Conservation (phyloP, 305 asterid species). For the Petunia hybrid region DNA sequence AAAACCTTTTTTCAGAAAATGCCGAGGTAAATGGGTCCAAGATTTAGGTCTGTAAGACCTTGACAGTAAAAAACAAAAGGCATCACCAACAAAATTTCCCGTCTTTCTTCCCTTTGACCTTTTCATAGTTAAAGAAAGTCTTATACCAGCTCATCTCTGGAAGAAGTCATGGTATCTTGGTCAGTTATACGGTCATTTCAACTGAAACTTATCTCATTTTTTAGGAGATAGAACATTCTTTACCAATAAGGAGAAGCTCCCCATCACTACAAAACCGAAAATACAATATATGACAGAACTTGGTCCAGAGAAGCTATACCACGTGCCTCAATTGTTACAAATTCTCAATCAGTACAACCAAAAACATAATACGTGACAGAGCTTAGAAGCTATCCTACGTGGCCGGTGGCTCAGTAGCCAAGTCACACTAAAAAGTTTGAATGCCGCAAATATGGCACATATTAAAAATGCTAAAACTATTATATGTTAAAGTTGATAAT, state of each 20-base stretch:
- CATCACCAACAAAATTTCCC: neutral
- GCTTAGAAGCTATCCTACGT: no score
- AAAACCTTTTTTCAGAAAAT: neutral
- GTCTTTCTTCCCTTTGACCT: neutral
- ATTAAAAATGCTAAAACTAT: neutral
- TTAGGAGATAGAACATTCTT: neutral
- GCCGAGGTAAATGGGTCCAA: neutral
- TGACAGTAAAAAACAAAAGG: neutral
- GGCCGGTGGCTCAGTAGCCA: neutral
- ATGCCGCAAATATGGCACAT: neutral
- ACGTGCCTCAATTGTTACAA: neutral
- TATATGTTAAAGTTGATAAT: neutral
- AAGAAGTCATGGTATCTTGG: neutral
- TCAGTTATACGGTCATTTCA: conserved; percentile 6
- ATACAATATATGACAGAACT: neutral
- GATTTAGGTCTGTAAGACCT: conserved; percentile 11
- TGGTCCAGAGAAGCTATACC: neutral
- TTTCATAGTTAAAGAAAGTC: neutral
- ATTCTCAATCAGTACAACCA: no score
- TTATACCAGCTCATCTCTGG: neutral
- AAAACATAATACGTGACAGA: no score
- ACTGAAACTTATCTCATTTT: conserved; percentile 24
- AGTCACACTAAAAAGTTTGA: neutral
- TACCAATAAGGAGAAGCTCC: neutral
- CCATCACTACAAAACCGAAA: conserved; percentile 5